Evolutionary conservation across 2,329 filamentous ascomycete species (phyloP).

Genomic region (Fusarium decemcellulare): DNA sequence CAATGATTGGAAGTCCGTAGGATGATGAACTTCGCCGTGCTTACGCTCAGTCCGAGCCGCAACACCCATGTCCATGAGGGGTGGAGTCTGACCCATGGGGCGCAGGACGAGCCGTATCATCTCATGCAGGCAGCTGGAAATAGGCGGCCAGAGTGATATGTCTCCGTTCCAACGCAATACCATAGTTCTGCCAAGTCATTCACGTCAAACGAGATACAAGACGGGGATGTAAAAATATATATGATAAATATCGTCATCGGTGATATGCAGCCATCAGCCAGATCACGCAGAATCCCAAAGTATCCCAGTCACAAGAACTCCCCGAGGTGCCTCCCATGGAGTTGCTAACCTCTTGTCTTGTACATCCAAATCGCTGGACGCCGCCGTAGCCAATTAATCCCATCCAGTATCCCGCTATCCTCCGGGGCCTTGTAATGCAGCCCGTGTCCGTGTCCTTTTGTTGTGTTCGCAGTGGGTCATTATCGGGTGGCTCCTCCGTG

Average conservation of each 20-base stretch:
- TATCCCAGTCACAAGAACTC: constrained; percentile 20
- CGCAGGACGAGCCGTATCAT: too few species aligned
- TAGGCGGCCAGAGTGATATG: too few species aligned
- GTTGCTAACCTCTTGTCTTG: constrained; percentile 14
- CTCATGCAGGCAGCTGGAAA: too few species aligned
- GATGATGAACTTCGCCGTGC: too few species aligned
- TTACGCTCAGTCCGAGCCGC: too few species aligned
- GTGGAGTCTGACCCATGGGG: too few species aligned
- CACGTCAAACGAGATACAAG: neutral
- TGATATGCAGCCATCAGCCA: constrained; percentile 8
- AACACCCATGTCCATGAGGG: too few species aligned
- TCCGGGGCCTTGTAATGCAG: neutral
- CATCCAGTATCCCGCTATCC: neutral
- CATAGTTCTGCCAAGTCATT: neutral
- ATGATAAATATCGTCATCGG: constrained; percentile 18
- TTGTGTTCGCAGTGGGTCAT: neutral
- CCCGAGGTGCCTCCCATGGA: constrained; percentile 6
- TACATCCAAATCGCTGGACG: constrained; percentile 7
- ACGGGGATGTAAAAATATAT: constrained; percentile 1
- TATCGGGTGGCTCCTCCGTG: neutral
- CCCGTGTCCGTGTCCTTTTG: neutral
- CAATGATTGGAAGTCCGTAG: too few species aligned
- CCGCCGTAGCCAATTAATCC: constrained; percentile 17
- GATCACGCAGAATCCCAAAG: constrained; percentile 2
- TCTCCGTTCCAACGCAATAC: too few species aligned